Evolutionary conservation across 495 filamentous ascomycete species (phyloP).

Genomic region (Staphylotrichum longicolle): DNA sequence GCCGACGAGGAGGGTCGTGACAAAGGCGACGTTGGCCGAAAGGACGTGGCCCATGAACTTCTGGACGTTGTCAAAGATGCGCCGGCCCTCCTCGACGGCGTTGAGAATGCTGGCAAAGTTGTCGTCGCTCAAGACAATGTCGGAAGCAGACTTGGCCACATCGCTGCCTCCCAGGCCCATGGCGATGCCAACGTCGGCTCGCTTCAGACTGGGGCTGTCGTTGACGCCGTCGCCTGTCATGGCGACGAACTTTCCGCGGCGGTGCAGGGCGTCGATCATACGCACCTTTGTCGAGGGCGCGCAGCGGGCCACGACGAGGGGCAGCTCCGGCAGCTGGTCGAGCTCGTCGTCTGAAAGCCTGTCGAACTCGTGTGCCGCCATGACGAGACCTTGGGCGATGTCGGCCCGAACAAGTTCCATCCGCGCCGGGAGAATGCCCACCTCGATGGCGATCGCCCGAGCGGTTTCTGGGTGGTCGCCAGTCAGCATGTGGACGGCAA

Average conservation of each 20-base stretch:
- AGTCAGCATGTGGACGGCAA: conserved; percentile 76
- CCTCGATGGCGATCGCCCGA: conserved; percentile 67
- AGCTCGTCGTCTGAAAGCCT: conserved; percentile 54
- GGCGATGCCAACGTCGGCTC: conserved; percentile 77
- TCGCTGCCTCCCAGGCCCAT: too few species aligned
- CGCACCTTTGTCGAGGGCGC: conserved; percentile 61
- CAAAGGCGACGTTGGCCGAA: conserved; percentile 70
- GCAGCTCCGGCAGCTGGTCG: conserved; percentile 34
- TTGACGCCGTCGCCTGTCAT: conserved; percentile 80
- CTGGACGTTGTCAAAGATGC: too few species aligned
- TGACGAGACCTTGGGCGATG: conserved; percentile 47
- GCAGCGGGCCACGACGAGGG: conserved; percentile 62
- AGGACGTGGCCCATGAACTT: conserved; percentile 51
- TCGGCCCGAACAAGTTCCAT: conserved; percentile 41
- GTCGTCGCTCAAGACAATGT: too few species aligned
- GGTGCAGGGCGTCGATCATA: conserved; percentile 67
- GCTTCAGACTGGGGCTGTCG: conserved; percentile 71
- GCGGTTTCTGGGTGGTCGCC: conserved; percentile 74
- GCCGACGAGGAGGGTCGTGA: conserved; percentile 50
- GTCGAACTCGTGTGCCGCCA: conserved; percentile 62
- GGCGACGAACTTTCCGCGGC: conserved; percentile 55
- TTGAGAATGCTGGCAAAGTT: too few species aligned
- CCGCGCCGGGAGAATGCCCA: conserved; percentile 62
- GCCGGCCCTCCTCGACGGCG: too few species aligned
- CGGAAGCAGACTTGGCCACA: too few species aligned